Evolutionary conservation across 345 rosid species (phyloP).

Genomic region (Ricinus communis): DNA sequence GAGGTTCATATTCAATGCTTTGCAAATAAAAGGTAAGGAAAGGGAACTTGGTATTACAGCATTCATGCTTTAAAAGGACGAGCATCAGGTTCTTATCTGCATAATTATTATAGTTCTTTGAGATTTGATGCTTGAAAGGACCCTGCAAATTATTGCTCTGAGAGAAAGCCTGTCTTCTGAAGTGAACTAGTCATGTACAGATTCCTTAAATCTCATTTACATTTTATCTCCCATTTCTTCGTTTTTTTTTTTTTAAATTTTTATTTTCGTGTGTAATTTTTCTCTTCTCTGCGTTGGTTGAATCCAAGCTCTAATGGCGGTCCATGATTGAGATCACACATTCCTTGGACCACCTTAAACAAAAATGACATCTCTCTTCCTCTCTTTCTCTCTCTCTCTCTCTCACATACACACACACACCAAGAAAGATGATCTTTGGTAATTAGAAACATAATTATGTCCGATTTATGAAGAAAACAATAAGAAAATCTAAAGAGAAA

Average conservation of each 20-base stretch:
- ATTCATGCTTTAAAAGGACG: constrained; percentile 25
- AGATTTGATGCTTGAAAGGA: constrained; percentile 44
- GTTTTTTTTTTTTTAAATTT: too few relatives aligned
- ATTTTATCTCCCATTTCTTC: constrained; percentile 18
- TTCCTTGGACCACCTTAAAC: too few relatives aligned
- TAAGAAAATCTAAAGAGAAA: background rate
- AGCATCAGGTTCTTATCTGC: constrained; percentile 55
- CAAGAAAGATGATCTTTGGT: background rate
- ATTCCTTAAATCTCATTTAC: constrained; percentile 28
- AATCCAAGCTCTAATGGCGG: constrained; percentile 30
- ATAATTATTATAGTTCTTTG: constrained; percentile 19
- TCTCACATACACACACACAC: background rate
- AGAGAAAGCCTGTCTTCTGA: constrained; percentile 23
- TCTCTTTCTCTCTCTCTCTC: too few relatives aligned
- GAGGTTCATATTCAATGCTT: background rate
- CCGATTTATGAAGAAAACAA: background rate
- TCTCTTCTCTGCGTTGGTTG: constrained; percentile 12
- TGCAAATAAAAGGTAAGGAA: background rate
- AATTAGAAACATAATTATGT: constrained; percentile 10
- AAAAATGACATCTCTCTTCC: too few relatives aligned
- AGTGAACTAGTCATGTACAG: constrained; percentile 24
- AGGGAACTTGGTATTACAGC: constrained; percentile 25
- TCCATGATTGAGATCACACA: too few relatives aligned
- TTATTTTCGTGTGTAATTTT: background rate
- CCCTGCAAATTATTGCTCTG: constrained; percentile 42